phyloP scores from a whole-genome alignment of 2,329 filamentous ascomycete genomes.

The Fusarium sulawesiense region DNA sequence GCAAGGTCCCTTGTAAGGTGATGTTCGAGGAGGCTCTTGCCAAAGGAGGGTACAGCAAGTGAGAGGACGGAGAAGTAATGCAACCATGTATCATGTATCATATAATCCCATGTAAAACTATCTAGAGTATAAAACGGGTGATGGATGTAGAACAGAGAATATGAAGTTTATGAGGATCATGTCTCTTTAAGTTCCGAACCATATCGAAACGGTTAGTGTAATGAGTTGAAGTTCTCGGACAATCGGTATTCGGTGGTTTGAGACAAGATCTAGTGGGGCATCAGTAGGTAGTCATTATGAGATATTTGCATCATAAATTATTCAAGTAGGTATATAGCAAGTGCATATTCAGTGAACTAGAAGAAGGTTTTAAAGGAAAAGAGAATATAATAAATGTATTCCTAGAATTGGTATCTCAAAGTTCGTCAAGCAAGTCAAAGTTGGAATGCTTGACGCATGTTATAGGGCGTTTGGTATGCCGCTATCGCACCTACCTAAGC shows the following conservation, averaged over 20 bases:
- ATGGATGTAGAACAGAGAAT: constrained; percentile 23
- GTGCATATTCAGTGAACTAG: too few relatives aligned
- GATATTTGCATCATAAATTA: background rate
- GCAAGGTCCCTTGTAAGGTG: constrained; percentile 81
- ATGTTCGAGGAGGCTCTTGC: constrained; percentile 74
- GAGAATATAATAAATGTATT: background rate
- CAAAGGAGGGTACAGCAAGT: constrained; percentile 49
- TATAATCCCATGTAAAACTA: constrained; percentile 34
- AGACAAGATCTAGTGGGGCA: constrained; percentile 13
- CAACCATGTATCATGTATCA: constrained; percentile 25
- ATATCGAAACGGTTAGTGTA: background rate
- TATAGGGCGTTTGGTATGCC: constrained; percentile 10
- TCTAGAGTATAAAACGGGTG: constrained; percentile 25
- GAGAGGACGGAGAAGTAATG: background rate
- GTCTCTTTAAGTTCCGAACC: background rate
- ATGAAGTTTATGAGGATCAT: background rate
- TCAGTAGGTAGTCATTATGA: background rate
- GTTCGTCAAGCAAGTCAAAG: background rate
- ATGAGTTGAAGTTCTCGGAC: background rate
- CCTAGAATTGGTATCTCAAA: background rate
- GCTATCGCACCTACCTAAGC: constrained; percentile 19
- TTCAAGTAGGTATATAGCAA: background rate
- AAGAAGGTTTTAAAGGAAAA: background rate
- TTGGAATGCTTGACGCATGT: background rate
- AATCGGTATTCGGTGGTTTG: constrained; percentile 9